phyloP scores from a whole-genome alignment of 2,329 filamentous ascomycete genomes.

The Fusarium avenaceum region DNA sequence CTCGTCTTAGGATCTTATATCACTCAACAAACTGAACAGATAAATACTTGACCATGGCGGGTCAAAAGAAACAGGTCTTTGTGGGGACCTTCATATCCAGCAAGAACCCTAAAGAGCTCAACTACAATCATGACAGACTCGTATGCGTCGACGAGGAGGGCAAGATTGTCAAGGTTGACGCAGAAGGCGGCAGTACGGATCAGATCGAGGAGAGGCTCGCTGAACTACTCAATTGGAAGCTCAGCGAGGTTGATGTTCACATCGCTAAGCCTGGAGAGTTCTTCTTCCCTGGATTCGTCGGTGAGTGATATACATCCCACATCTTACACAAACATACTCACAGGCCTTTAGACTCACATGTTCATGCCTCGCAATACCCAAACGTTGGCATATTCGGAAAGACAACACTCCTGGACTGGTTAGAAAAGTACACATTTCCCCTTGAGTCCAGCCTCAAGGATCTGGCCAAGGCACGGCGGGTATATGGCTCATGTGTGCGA shows the following conservation, averaged over 20 bases:
- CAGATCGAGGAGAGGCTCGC: constrained; percentile 53
- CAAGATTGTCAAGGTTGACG: constrained; percentile 64
- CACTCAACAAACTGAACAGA: neutral
- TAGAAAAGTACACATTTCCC: constrained; percentile 94
- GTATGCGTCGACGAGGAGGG: constrained; percentile 65
- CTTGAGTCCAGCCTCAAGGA: constrained; percentile 82
- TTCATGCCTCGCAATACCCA: constrained; percentile 94
- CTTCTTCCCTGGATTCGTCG: constrained; percentile 88
- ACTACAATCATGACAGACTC: constrained; percentile 65
- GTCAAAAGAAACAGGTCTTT: constrained; percentile 61
- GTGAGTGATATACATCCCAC: constrained; percentile 57
- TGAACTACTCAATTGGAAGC: constrained; percentile 61
- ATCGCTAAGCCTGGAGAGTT: constrained; percentile 69
- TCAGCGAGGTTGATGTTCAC: constrained; percentile 56
- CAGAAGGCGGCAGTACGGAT: constrained; percentile 51
- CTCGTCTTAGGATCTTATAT: neutral
- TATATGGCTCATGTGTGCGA: constrained; percentile 83
- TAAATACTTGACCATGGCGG: constrained; percentile 26
- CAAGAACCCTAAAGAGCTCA: constrained; percentile 61
- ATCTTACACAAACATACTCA: constrained; percentile 20
- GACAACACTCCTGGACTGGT: constrained; percentile 91
- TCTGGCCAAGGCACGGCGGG: constrained; percentile 71
- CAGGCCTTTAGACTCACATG: constrained; percentile 80
- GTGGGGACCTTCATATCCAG: constrained; percentile 69
- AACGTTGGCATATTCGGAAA: constrained; percentile 96